These are phyloP conservation scores for Eucalyptus curtisii DNA, from an alignment of 345 rosid species.

Conservation along the genomic window DNA sequence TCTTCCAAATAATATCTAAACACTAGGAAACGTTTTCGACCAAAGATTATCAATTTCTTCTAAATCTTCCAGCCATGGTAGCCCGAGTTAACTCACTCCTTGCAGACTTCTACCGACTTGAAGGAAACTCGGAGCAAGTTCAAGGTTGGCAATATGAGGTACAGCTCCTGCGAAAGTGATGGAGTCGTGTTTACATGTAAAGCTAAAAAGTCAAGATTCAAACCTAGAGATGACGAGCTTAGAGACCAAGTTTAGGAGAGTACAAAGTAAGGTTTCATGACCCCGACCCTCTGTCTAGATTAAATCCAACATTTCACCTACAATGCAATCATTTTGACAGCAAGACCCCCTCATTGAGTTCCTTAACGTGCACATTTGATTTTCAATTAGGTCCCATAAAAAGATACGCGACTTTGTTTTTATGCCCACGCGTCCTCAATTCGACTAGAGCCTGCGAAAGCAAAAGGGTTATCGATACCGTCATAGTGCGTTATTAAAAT, in stretches of 20 bases:
- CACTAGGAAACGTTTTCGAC: too few relatives aligned
- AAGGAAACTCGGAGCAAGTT: not conserved
- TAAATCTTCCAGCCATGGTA: not conserved
- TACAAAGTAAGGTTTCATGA: slow-evolving; percentile 12
- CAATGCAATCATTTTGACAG: not conserved
- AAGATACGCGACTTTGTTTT: not conserved
- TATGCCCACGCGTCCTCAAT: not conserved
- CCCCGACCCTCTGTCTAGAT: slow-evolving; percentile 6
- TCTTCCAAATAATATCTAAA: too few relatives aligned
- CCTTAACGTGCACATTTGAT: not conserved
- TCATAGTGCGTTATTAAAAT: not conserved
- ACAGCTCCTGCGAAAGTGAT: not conserved
- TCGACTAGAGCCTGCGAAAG: accelerated
- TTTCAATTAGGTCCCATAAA: not conserved
- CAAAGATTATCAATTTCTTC: not conserved
- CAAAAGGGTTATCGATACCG: accelerated
- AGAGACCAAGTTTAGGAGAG: slow-evolving; percentile 9
- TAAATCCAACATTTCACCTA: slow-evolving; percentile 7
- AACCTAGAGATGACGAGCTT: not conserved
- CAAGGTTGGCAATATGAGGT: not conserved
- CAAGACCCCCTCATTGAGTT: not conserved
- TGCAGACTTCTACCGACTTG: not conserved
- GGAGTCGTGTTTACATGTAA: not conserved
- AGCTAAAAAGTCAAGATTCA: not conserved
- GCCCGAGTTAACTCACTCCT: not conserved